phyloP scores from a whole-genome alignment of 1,139 yeast genomes.

The Spathaspora sp. region DNA sequence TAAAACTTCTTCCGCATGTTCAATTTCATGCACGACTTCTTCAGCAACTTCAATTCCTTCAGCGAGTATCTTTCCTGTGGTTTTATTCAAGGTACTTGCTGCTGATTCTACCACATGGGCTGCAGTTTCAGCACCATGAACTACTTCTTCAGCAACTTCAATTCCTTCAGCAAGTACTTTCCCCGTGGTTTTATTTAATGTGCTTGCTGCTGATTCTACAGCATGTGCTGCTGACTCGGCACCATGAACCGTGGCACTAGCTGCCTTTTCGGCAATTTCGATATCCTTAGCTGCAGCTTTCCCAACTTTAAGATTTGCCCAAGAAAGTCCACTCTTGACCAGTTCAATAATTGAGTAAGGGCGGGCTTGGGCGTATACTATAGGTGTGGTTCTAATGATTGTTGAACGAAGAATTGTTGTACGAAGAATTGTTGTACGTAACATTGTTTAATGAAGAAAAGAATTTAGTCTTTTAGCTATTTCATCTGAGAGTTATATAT shows the following conservation, averaged over 20 bases:
- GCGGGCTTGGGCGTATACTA: constrained; percentile 7
- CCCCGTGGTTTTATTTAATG: constrained; percentile 26
- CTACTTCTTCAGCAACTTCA: constrained; percentile 18
- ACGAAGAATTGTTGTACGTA: constrained; percentile 7
- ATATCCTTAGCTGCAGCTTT: constrained; percentile 8
- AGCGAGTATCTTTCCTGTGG: constrained; percentile 31
- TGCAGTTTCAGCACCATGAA: constrained; percentile 19
- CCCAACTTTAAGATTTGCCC: constrained; percentile 24
- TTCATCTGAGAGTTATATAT: neutral
- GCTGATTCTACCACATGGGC: constrained; percentile 15
- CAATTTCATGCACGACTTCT: constrained; percentile 6
- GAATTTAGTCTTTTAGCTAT: neutral
- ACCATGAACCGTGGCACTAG: constrained; percentile 26
- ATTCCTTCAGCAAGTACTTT: constrained; percentile 31
- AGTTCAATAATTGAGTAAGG: constrained; percentile 30
- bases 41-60: constrained; percentile 26
- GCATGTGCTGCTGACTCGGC: constrained; percentile 20
- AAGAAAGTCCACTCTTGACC: constrained; percentile 35
- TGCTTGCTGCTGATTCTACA: constrained; percentile 15
- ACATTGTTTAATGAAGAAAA: constrained; percentile 2
- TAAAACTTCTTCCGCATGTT: constrained; percentile 19
- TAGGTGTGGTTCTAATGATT: constrained; percentile 3
- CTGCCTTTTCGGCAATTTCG: constrained; percentile 7
- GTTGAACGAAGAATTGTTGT: constrained; percentile 8
- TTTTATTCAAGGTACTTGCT: constrained; percentile 19